Evolutionary conservation across 1,139 yeast genomes (phyloP).

Genomic region (Eremothecium gossypii): DNA sequence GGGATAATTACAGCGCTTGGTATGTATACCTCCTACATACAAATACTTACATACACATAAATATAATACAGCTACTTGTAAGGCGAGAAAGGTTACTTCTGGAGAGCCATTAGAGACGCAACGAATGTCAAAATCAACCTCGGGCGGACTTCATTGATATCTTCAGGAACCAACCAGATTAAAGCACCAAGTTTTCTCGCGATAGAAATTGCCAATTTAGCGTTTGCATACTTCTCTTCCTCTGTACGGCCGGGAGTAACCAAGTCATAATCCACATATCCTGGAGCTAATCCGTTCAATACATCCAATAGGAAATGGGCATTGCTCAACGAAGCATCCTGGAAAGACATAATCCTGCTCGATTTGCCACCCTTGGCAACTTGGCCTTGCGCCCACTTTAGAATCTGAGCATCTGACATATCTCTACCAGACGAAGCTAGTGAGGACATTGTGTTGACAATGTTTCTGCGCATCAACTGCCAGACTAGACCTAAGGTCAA

Average conservation of each 20-base stretch:
- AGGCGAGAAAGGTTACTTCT: conserved; percentile 15
- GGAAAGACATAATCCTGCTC: conserved; percentile 66
- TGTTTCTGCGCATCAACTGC: conserved; percentile 98
- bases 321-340: conserved; percentile 64
- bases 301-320: conserved; percentile 84
- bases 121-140: conserved; percentile 89
- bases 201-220: conserved; percentile 92
- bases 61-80: background rate
- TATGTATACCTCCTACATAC: no score
- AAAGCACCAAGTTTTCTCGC: conserved; percentile 97
- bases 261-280: conserved; percentile 90
- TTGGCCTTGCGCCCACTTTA: conserved; percentile 88
- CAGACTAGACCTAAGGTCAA: conserved; percentile 92
- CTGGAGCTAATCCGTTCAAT: conserved; percentile 88
- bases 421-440: conserved; percentile 66
- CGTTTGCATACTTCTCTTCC: conserved; percentile 87
- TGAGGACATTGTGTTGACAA: conserved; percentile 68
- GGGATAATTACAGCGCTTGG: no score
- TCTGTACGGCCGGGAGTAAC: conserved; percentile 71
- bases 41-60: background rate
- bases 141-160: conserved; percentile 89
- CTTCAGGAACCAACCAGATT: conserved; percentile 99
- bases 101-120: conserved; percentile 81
- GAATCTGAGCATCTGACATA: conserved; percentile 73
- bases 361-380: conserved; percentile 77